A percentile compares a stretch with the other conserved stretches of the same genome.
These are phyloP conservation scores for Pezicula radicicola DNA, from an alignment of 2,329 filamentous ascomycete genomes.

Conservation along the genomic window DNA sequence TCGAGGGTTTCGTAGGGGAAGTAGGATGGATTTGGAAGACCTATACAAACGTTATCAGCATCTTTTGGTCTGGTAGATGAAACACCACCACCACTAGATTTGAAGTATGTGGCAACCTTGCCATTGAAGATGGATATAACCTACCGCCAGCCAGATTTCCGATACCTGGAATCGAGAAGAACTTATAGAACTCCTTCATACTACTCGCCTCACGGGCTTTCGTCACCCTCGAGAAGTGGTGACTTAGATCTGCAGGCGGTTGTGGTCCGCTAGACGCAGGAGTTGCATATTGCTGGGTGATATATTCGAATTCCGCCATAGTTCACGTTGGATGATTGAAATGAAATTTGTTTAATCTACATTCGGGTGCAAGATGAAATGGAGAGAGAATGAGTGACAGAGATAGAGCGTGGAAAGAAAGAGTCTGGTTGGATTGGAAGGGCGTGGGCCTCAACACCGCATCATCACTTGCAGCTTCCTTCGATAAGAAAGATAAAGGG, in stretches of 20 bases:
- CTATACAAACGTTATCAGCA: constrained; percentile 38
- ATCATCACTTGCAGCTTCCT: no score
- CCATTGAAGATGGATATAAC: constrained; percentile 18
- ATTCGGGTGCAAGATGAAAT: not conserved
- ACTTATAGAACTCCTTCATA: constrained; percentile 85
- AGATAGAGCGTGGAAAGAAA: not conserved
- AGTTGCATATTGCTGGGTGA: constrained; percentile 10
- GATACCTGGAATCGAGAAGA: constrained; percentile 65
- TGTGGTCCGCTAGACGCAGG: constrained; percentile 10
- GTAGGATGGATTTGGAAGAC: constrained; percentile 75
- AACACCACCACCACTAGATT: not conserved
- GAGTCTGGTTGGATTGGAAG: no score
- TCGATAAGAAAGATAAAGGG: no score
- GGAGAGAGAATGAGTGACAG: not conserved
- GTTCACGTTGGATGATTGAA: not conserved
- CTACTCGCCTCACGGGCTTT: constrained; percentile 60
- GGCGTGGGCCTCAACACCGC: no score
- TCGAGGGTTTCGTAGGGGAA: constrained; percentile 93
- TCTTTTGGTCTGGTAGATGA: not conserved
- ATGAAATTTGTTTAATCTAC: not conserved
- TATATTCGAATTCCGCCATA: constrained; percentile 25
- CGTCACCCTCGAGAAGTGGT: constrained; percentile 72
- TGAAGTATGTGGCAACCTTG: not conserved
- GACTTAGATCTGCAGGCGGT: constrained; percentile 69
- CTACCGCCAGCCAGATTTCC: constrained; percentile 60